Conservation (phyloP, 1,139 yeast species). For the Debaryomyces udenii region DNA sequence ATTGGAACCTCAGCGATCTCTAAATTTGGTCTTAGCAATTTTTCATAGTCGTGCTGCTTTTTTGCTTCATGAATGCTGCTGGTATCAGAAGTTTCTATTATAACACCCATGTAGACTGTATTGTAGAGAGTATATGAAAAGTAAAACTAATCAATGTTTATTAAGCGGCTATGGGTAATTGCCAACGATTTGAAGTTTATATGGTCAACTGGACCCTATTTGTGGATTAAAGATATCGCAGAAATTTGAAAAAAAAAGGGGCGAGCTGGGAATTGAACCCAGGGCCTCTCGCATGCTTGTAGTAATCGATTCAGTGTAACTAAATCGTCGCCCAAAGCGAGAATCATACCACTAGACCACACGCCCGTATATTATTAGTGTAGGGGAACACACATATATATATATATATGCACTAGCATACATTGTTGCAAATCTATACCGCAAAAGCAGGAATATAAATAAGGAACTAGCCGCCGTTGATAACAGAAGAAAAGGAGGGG, state of each 20-base stretch:
- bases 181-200: too few relatives aligned
- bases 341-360: constrained; percentile 31
- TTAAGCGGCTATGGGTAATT: too few relatives aligned
- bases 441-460: too few relatives aligned
- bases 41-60: constrained; percentile 2
- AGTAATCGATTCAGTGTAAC: constrained; percentile 13
- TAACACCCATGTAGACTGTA: constrained; percentile 1
- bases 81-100: constrained; percentile 1
- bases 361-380: constrained; percentile 18
- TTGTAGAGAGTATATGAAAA: constrained; percentile 1
- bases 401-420: too few relatives aligned
- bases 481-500: too few relatives aligned
- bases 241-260: constrained; percentile 17
- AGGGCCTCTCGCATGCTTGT: constrained; percentile 25
- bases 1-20: constrained; percentile 7
- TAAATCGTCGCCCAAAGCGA: constrained; percentile 24
- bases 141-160: too few relatives aligned
- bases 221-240: constrained; percentile 6
- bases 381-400: too few relatives aligned
- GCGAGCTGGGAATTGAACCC: constrained; percentile 30
- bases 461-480: too few relatives aligned
- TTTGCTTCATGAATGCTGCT: background rate
- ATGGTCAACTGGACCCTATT: too few relatives aligned
- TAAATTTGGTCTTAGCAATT: constrained; percentile 2
- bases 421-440: too few relatives aligned